A percentile compares a stretch with the other conserved stretches of the same genome.
phyloP scores from a whole-genome alignment of 495 filamentous ascomycete genomes.

The Penicillium pulvis region DNA sequence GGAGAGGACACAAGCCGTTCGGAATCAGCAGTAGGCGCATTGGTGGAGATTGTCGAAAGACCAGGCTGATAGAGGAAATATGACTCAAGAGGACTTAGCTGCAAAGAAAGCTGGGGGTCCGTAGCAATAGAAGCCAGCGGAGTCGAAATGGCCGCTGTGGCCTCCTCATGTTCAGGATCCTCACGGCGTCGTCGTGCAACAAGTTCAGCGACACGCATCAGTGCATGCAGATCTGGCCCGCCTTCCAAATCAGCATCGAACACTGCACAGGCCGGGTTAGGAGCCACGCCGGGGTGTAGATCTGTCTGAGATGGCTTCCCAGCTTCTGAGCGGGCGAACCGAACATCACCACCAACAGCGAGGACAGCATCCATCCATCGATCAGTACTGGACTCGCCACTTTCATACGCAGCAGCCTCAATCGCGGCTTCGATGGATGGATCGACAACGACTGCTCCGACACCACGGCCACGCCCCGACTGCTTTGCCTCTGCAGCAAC shows the following conservation, averaged over 20 bases:
- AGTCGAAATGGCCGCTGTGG: not conserved
- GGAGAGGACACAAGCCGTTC: not conserved
- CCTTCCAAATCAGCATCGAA: constrained; percentile 50
- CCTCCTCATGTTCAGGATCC: constrained; percentile 12
- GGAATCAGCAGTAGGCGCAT: not conserved
- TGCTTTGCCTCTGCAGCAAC: constrained; percentile 59
- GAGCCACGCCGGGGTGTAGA: constrained; percentile 21
- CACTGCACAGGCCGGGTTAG: constrained; percentile 31
- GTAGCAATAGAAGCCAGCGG: not conserved
- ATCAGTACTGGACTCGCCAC: constrained; percentile 18
- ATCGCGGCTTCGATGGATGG: constrained; percentile 39
- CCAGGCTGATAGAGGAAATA: constrained; percentile 38
- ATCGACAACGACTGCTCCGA: constrained; percentile 86
- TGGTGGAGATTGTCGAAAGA: not conserved
- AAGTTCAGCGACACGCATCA: constrained; percentile 85
- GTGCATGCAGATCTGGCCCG: constrained; percentile 78
- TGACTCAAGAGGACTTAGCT: constrained; percentile 38
- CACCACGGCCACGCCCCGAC: constrained; percentile 61
- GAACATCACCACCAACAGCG: constrained; percentile 76
- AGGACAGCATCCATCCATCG: constrained; percentile 54
- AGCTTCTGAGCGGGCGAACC: constrained; percentile 59
- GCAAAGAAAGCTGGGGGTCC: constrained; percentile 16
- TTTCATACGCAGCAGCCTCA: constrained; percentile 25
- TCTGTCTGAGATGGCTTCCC: constrained; percentile 32
- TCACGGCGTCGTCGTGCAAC: constrained; percentile 68